Evolutionary conservation across 805 yeast genomes (phyloP).

Genomic region (Wickerhamomyces chaumierensis): DNA sequence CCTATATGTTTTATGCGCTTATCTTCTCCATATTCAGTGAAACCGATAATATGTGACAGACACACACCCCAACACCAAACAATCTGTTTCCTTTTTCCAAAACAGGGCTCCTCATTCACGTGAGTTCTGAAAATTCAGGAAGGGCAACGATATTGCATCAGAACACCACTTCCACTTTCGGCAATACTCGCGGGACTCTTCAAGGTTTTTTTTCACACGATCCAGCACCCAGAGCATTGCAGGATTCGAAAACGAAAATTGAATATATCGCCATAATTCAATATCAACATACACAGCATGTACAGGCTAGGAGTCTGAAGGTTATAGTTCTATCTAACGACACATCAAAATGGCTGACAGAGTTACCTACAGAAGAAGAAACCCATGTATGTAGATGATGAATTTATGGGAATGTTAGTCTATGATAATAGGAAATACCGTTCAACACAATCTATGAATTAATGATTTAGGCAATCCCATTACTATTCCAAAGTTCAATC

Average conservation of each 20-base stretch:
- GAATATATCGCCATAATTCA: background rate
- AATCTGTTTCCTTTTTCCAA: background rate
- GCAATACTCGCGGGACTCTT: background rate
- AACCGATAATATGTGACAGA: too few relatives aligned
- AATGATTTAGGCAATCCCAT: too few relatives aligned
- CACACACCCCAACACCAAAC: background rate
- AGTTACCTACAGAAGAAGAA: slow-evolving; percentile 98
- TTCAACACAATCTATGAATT: background rate
- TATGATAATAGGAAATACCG: background rate
- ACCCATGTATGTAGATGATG: slow-evolving; percentile 73
- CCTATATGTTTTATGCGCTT: background rate
- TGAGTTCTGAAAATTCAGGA: background rate
- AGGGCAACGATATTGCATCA: background rate
- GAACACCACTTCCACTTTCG: background rate
- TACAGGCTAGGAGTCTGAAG: background rate
- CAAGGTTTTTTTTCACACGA: background rate
- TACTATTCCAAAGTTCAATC: too few relatives aligned
- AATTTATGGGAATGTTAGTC: background rate
- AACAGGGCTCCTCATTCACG: background rate
- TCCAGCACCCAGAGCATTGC: background rate
- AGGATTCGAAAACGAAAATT: background rate
- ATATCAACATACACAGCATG: background rate
- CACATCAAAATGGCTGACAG: slow-evolving; percentile 85
- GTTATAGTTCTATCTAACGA: background rate
- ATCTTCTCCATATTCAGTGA: background rate